These are phyloP conservation scores for Globisporangium mamillatum DNA, from an alignment of 352 stramenopile species.

Conservation along the genomic window DNA sequence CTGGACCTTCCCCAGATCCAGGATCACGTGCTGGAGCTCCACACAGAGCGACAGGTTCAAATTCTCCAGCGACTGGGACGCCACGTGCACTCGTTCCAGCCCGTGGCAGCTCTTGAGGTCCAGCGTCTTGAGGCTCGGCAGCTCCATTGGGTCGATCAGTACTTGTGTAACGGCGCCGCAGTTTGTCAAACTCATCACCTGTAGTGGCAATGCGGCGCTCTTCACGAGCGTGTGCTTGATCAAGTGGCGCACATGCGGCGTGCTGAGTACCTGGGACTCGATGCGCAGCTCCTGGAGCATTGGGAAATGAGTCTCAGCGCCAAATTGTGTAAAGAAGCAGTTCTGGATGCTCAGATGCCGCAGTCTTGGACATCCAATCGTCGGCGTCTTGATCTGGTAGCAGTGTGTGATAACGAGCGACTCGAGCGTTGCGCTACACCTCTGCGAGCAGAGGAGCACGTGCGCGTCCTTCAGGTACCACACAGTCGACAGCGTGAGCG, in stretches of 20 bases:
- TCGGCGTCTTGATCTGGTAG: constrained; percentile 51
- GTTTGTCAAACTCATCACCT: constrained; percentile 33
- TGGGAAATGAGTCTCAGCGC: constrained; percentile 39
- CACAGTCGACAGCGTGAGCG: constrained; percentile 45
- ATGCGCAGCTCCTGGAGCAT: constrained; percentile 43
- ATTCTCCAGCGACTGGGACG: constrained; percentile 35
- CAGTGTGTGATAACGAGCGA: constrained; percentile 49
- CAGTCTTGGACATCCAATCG: constrained; percentile 31
- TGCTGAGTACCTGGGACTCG: constrained; percentile 45
- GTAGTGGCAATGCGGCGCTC: constrained; percentile 20
- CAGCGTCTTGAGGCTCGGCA: constrained; percentile 43
- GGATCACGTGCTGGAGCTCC: constrained; percentile 39
- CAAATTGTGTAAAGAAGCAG: constrained; percentile 42
- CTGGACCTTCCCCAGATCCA: constrained; percentile 36
- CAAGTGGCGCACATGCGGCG: constrained; percentile 36
- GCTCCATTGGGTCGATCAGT: constrained; percentile 47
- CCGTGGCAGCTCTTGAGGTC: constrained; percentile 41
- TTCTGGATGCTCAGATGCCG: constrained; percentile 41
- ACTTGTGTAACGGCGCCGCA: constrained; percentile 62
- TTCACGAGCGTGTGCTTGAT: constrained; percentile 37
- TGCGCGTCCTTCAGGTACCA: constrained; percentile 44
- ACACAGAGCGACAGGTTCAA: constrained; percentile 46
- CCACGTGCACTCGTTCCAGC: constrained; percentile 57
- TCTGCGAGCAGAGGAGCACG: constrained; percentile 34
- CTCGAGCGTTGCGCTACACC: constrained; percentile 34